Evolutionary conservation across 2,329 filamentous ascomycete species (phyloP).

Genomic region (Neonectria punicea): DNA sequence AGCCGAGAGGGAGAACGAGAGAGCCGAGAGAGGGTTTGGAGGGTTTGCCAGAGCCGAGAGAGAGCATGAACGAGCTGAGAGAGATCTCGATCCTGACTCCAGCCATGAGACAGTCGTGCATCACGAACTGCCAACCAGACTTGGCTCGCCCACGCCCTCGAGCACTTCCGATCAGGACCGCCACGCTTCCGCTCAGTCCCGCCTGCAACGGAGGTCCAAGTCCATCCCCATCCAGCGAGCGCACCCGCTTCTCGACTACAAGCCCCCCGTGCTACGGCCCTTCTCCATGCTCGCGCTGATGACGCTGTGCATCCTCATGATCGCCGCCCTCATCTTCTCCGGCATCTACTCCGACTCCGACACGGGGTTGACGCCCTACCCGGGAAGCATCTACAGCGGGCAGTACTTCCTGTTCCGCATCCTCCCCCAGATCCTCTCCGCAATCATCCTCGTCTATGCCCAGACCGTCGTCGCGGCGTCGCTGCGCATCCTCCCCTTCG

Average conservation of each 20-base stretch:
- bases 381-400: slow-evolving; percentile 71
- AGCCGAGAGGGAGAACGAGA: background rate
- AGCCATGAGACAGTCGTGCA: slow-evolving; percentile 36
- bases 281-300: slow-evolving; percentile 70
- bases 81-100: slow-evolving; percentile 27
- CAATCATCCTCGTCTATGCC: slow-evolving; percentile 78
- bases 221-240: slow-evolving; percentile 52
- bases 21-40: background rate
- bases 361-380: slow-evolving; percentile 75
- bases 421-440: slow-evolving; percentile 80
- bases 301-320: slow-evolving; percentile 74
- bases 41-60: background rate
- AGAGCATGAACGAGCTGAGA: background rate
- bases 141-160: slow-evolving; percentile 30
- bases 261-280: slow-evolving; percentile 77
- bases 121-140: slow-evolving; percentile 25
- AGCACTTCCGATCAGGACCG: slow-evolving; percentile 27
- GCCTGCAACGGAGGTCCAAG: slow-evolving; percentile 48
- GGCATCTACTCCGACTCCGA: slow-evolving; percentile 73
- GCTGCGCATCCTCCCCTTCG: slow-evolving; percentile 82
- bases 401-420: slow-evolving; percentile 90
- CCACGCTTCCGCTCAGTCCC: slow-evolving; percentile 29
- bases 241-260: slow-evolving; percentile 70
- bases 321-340: slow-evolving; percentile 76
- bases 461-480: slow-evolving; percentile 79